Base-by-base conservation (phyloP, 2,329 filamentous ascomycete species). In the Aspergillus tamarii region DNA sequence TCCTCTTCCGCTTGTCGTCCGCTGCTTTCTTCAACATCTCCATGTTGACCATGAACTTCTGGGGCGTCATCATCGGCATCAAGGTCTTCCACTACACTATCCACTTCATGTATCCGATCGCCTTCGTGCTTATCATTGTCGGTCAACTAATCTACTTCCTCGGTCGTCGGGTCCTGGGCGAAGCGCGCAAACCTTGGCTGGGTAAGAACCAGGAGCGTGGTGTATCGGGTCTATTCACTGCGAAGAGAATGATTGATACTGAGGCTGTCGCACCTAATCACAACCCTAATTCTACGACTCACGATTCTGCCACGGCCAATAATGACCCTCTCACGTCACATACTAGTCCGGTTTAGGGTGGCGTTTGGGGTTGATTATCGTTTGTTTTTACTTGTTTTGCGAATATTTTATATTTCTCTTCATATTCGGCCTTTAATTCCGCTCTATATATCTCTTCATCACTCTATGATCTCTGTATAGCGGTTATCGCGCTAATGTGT, bases 1-100 rank as follows among this genome's bases (percentile, higher is more conserved):
- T 98, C 60, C 85, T 99, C 67, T 89, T 98, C 80, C 92, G 95
- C 68, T 91, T 98, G 82, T 91, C 91, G 32, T 91, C 88, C 19
- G 95, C 95, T 3, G 94, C 94, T 23, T 97, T 99, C 81, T 96
- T 97, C 84, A 96, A 99, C 79, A 96, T 98, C 73, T 94, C 91
- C 9, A 83, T 99, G 68, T 84, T 99, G 64, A 98, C 95, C 2
- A 92, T 89, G 71, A 97, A 96, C 81, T 98, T 98, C 82, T 99
- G 95, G 95, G 94, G 93, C 68, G 91, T 96, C 66, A 91, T 96
- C 69, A 94, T 99, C 71, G 95, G 95, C 57, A 88, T 96, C 70
- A 86, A 89, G 75, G 91, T 98, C 56, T 96, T 99, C 74, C 88
- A 90, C 52, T 87, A 91, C 71, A 80, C 80, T 46, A 88, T 99